These are phyloP conservation scores for Begonia fuchsioides DNA, from an alignment of 306 rosid species.

Conservation along the genomic window DNA sequence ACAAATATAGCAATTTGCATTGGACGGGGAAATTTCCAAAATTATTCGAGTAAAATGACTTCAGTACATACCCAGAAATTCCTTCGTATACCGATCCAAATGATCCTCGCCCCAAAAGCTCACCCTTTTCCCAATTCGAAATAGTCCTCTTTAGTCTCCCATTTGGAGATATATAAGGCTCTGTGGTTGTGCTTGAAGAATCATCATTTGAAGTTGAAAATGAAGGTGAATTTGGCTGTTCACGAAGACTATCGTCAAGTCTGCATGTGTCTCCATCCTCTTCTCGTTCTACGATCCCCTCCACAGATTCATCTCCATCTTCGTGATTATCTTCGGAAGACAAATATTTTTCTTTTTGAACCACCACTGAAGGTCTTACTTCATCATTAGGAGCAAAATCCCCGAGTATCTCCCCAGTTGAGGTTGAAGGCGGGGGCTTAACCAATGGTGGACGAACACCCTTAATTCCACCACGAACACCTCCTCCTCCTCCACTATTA, in stretches of 20 bases:
- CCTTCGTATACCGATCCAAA: conserved; percentile 91
- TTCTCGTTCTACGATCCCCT: conserved; percentile 9
- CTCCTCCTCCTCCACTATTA: conserved; percentile 8
- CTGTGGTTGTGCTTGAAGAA: conserved; percentile 57
- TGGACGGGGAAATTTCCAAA: too few species aligned
- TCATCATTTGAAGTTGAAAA: conserved; percentile 73
- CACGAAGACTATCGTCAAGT: conserved; percentile 26
- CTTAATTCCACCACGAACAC: conserved; percentile 33
- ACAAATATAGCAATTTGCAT: too few species aligned
- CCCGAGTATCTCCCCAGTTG: conserved; percentile 75
- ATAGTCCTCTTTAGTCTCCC: conserved; percentile 32
- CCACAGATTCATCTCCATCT: conserved; percentile 8
- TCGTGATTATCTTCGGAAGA: conserved; percentile 6
- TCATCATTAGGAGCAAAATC: conserved; percentile 41
- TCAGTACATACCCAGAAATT: conserved; percentile 54
- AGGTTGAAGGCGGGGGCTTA: conserved; percentile 62
- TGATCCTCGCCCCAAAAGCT: conserved; percentile 77
- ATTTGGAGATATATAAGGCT: conserved; percentile 53
- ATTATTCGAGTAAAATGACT: too few species aligned
- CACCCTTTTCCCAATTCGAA: conserved; percentile 55
- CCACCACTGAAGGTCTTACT: neutral
- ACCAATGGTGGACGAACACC: conserved; percentile 68
- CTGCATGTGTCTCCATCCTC: conserved; percentile 21
- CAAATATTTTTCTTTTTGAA: conserved; percentile 5
- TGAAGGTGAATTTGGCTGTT: conserved; percentile 28